phyloP scores from a whole-genome alignment of 441 rosid genomes.

The Metrosideros polymorpha region DNA sequence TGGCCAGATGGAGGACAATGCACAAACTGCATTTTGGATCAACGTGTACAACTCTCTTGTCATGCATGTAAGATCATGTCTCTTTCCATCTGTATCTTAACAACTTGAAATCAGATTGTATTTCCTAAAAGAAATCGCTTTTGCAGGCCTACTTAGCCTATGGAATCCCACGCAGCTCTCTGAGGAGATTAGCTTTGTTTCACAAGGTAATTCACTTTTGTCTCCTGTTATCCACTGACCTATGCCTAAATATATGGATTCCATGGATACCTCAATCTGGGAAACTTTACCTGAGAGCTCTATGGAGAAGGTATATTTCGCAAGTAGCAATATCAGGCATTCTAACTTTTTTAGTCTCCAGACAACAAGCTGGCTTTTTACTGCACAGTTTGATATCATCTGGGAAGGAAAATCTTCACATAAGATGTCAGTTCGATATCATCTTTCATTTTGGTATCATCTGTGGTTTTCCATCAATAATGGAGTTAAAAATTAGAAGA shows the following conservation, averaged over 20 bases:
- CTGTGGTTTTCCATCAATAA: neutral
- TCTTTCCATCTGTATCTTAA: neutral
- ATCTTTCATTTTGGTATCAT: neutral
- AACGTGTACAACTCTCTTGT: constrained; percentile 83
- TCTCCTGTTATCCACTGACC: constrained; percentile 1
- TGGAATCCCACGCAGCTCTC: constrained; percentile 65
- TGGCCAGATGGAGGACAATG: constrained; percentile 48
- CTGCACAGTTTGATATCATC: neutral
- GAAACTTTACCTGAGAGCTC: neutral
- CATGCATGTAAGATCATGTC: constrained; percentile 64
- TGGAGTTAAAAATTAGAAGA: neutral
- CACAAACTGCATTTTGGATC: constrained; percentile 79
- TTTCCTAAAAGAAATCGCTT: neutral
- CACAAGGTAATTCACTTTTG: constrained; percentile 73
- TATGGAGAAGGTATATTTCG: neutral
- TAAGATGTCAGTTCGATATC: neutral
- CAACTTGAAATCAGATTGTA: neutral
- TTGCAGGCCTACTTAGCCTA: constrained; percentile 78
- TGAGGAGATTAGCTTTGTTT: constrained; percentile 76
- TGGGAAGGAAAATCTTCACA: neutral
- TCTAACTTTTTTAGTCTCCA: neutral
- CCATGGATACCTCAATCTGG: neutral
- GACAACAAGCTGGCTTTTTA: neutral
- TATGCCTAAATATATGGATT: neutral
- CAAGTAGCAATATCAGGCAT: neutral